These are phyloP conservation scores for Backusella morwellensis DNA, from an alignment of 192 early-diverging fungal genomes.

Conservation along the genomic window DNA sequence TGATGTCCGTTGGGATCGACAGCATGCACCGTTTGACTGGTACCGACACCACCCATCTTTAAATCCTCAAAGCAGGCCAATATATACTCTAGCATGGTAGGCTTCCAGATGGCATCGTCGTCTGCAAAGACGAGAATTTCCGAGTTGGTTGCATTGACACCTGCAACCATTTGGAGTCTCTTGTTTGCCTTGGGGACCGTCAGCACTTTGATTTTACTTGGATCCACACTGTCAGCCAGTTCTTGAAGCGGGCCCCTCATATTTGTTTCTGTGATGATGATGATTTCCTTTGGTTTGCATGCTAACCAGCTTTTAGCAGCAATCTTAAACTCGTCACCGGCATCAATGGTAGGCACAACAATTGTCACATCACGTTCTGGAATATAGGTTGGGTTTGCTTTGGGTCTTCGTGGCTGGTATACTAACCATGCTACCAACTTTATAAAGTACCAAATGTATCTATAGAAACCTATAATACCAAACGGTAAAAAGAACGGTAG, in stretches of 20 bases:
- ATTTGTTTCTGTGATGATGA: conserved; percentile 64
- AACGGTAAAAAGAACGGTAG: conserved; percentile 68
- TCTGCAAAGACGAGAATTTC: conserved; percentile 69
- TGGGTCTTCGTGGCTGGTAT: conserved; percentile 60
- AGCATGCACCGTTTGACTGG: conserved; percentile 59
- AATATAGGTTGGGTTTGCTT: conserved; percentile 53
- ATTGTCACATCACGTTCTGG: conserved; percentile 65
- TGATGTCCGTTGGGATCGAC: conserved; percentile 50
- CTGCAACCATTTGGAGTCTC: conserved; percentile 68
- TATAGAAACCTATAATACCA: conserved; percentile 70
- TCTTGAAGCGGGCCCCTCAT: conserved; percentile 52
- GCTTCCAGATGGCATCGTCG: conserved; percentile 71
- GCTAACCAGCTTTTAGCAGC: conserved; percentile 63
- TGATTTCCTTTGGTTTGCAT: conserved; percentile 64
- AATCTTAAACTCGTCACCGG: conserved; percentile 69
- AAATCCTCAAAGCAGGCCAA: conserved; percentile 72
- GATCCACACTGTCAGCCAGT: conserved; percentile 60
- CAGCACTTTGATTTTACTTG: conserved; percentile 48
- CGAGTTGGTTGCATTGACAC: conserved; percentile 59
- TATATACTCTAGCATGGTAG: conserved; percentile 59
- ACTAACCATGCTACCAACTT: conserved; percentile 60
- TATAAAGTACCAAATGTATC: conserved; percentile 70
- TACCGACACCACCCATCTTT: conserved; percentile 71
- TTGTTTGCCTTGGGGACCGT: conserved; percentile 63
- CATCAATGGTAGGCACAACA: conserved; percentile 75